Evolutionary conservation across 495 filamentous ascomycete genomes (phyloP), one percentile per base, ranked within the genome.

Genomic region (Aspergillus olivimuriae): DNA sequence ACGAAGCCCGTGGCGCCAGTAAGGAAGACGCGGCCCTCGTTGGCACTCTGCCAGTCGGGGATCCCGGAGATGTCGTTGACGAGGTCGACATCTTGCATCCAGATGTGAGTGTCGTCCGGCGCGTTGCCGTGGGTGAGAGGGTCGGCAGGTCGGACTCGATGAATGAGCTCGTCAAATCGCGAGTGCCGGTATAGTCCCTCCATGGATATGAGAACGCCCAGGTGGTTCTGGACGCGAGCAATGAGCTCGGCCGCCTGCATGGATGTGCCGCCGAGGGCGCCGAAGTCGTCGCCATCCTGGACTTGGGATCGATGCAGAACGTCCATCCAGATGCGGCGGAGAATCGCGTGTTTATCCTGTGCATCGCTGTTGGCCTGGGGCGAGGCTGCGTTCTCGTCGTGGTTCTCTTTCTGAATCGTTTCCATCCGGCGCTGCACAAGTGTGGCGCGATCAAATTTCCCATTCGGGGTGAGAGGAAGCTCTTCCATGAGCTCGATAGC

Each of bases 1-100:
- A 50, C 36, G 23, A 50, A 50, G 1, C 55, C 55, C 0, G 51
- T 58, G 2, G 24, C 48, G 8, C 51, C 48, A 7, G 55, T 50
- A 8, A 50, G 2, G 31, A 50, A 41, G 1, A 45, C 47, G 15
- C 31, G 23, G 8, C 47, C 47, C 20, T 50, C 47, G 37, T 21
- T 12, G 4, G 30, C 10, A 8, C 34, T 16, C 14, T 44, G 34
- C 47, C 47, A 45, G 10, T 45, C 28, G 7, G 42, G 47, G 8
- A 45, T 21, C 15, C 36, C 5, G 28, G 32, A n/a, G 8, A 48
- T 41, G 11, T 39, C 34, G 12, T 42, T 17, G 2, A 41, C 39
- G 3, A 36, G 22, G 26, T 19, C 6, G 8, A 41, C 38, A 15
- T 43, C 46, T 10, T 19, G 10, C 5, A 43, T 21, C 39, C 46